Base-by-base conservation (phyloP, 805 yeast genomes). In the Saccharomycopsis oosterbeekiorum region DNA sequence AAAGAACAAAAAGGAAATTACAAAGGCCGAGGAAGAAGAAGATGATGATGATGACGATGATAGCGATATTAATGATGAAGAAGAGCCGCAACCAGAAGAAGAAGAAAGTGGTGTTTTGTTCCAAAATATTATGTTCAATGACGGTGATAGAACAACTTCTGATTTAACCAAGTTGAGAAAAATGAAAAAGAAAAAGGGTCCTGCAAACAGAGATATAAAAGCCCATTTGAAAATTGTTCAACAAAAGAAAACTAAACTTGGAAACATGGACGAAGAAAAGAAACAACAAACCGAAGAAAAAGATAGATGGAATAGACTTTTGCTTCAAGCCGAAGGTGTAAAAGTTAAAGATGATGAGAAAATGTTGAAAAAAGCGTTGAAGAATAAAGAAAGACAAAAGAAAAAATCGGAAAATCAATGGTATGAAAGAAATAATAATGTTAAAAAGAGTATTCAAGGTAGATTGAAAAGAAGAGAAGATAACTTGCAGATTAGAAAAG, bases 341-440 rank as follows among this genome's bases (percentile, higher is more conserved):
- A 93, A 90, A 72, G 77, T 93, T 55, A 88, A 87, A 68, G 97
- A 94, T 73, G 96, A 93, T 72, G 98, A 93, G 71, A 85, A 84
- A 70, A 75, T 94, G 67, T 80, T 94, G 73, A 86, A 85, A 69
- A 93, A 89, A 72, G 89, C 97, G 1, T 73, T 93, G 64, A 91
- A 88, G 76, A 81, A 88, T 68, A 89, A 90, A 70, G 93, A 89
- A 68, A 84, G 88, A 64, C 80, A 81, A 70, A 94, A 94, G 78
- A 81, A 88, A 69, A 89, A 85, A 76, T 86, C 96, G 62, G 96
- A 90, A 68, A 76, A 83, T 58, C 96, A 93, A 73, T 94, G 99
- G 99, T 81, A 76, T 66, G 97, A 93, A 58, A 83, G 99, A 66
- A 86, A 88, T 71, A 88, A 85, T 67, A 80, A 80, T 42, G 97